These are phyloP conservation scores for Dothiorella sarmentorum DNA, from an alignment of 2,329 filamentous ascomycete genomes.

Conservation along the genomic window DNA sequence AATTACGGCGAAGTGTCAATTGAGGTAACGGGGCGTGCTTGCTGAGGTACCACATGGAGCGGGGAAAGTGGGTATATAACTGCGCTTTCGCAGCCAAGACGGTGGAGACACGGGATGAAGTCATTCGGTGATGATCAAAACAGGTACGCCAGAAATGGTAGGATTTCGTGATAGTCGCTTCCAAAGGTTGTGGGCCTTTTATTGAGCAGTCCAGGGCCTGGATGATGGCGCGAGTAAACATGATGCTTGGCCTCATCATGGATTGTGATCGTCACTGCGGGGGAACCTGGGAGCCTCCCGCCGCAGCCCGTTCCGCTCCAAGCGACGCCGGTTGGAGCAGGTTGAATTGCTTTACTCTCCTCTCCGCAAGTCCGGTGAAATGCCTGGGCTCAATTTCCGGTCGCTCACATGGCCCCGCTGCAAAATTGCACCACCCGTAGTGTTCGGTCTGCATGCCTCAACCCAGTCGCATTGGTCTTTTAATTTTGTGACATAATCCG, in stretches of 20 bases:
- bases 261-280: constrained; percentile 4
- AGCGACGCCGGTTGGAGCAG: background rate
- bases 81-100: background rate
- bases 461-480: constrained; percentile 17
- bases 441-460: constrained; percentile 16
- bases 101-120: background rate
- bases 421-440: background rate
- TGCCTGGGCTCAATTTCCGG: background rate
- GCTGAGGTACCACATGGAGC: background rate
- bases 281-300: too few relatives aligned
- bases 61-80: constrained; percentile 2
- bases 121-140: constrained; percentile 4
- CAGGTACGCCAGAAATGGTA: constrained; percentile 10
- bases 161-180: background rate
- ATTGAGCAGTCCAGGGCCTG: background rate
- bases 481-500: constrained; percentile 18
- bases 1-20: background rate
- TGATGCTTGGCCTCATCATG: constrained; percentile 10
- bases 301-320: background rate
- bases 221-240: background rate
- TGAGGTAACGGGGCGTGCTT: background rate
- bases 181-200: background rate
- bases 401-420: background rate
- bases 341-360: background rate
- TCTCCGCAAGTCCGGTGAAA: background rate